These are phyloP conservation scores for Symbiodinium natans DNA, from an alignment of 73 alveolate genomes.

Conservation along the genomic window DNA sequence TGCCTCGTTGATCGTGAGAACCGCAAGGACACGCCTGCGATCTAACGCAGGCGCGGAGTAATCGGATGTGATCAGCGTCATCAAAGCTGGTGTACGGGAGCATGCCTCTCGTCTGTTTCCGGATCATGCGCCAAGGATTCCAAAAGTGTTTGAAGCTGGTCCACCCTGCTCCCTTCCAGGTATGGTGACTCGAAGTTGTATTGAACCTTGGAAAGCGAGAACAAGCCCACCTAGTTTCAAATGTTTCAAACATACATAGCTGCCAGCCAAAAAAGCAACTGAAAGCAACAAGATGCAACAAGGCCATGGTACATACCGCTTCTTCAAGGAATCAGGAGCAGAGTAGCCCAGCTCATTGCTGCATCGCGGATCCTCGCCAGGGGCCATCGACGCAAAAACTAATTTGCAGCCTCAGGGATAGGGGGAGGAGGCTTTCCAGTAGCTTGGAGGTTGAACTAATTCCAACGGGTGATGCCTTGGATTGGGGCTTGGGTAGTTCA, in stretches of 20 bases:
- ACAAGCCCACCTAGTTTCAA: neutral
- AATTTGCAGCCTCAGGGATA: too few relatives aligned
- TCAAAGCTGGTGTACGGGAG: neutral
- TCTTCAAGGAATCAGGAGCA: neutral
- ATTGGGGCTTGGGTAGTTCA: too few relatives aligned
- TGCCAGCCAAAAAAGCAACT: neutral
- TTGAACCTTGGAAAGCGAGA: slow-evolving; percentile 4
- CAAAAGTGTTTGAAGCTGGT: slow-evolving; percentile 14
- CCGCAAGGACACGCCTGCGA: slow-evolving; percentile 76
- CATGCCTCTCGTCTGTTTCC: slow-evolving; percentile 62
- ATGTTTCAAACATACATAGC: too few relatives aligned
- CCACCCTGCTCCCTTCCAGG: slow-evolving; percentile 68
- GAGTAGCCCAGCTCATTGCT: slow-evolving; percentile 36
- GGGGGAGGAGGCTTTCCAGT: too few relatives aligned
- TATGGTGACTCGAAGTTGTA: slow-evolving; percentile 90
- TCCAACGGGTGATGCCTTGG: too few relatives aligned
- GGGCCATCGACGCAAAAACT: neutral
- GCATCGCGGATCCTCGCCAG: slow-evolving; percentile 41
- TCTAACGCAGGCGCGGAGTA: neutral
- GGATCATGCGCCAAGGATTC: slow-evolving; percentile 23
- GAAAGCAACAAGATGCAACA: neutral
- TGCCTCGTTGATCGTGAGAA: slow-evolving; percentile 82
- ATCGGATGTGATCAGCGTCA: neutral
- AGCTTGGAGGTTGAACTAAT: too few relatives aligned
- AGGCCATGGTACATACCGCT: slow-evolving; percentile 26